Conservation (phyloP, 2,329 filamentous ascomycete species). For the Talaromyces albobiverticillius region DNA sequence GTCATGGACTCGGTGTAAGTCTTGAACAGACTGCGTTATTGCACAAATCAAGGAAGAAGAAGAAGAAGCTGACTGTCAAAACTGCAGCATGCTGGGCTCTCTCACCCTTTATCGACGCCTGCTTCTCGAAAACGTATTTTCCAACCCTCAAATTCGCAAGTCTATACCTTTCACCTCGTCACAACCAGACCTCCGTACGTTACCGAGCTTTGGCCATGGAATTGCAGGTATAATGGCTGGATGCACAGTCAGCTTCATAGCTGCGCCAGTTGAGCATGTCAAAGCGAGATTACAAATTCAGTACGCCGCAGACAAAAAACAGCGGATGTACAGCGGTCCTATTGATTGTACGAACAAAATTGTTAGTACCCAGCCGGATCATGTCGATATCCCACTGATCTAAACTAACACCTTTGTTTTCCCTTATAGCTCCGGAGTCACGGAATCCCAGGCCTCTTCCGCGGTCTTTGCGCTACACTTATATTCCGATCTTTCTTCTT, state of each 20-base stretch:
- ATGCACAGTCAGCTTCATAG: conserved; percentile 86
- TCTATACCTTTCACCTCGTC: conserved; percentile 35
- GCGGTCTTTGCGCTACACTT: conserved; percentile 78
- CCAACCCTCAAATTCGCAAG: conserved; percentile 45
- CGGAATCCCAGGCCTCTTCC: conserved; percentile 77
- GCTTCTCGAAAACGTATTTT: conserved; percentile 76
- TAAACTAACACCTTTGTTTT: neutral
- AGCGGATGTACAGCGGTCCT: conserved; percentile 79
- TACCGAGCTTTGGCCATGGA: conserved; percentile 79
- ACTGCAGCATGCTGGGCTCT: conserved; percentile 74
- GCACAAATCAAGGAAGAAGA: neutral
- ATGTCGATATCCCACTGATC: no score
- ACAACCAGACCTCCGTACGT: conserved; percentile 41
- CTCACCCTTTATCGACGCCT: conserved; percentile 85
- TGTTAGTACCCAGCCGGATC: conserved; percentile 30
- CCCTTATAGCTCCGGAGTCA: conserved; percentile 51
- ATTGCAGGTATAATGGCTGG: conserved; percentile 85
- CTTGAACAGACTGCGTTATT: neutral
- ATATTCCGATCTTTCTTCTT: conserved; percentile 93
- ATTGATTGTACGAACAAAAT: conserved; percentile 74
- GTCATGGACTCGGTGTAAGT: conserved; percentile 78
- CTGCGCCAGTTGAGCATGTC: conserved; percentile 90
- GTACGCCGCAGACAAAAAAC: conserved; percentile 74
- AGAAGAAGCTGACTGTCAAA: neutral
- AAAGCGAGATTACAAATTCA: conserved; percentile 94